phyloP scores from a whole-genome alignment of 2,329 filamentous ascomycete genomes.

The Fusarium cyanostomum region DNA sequence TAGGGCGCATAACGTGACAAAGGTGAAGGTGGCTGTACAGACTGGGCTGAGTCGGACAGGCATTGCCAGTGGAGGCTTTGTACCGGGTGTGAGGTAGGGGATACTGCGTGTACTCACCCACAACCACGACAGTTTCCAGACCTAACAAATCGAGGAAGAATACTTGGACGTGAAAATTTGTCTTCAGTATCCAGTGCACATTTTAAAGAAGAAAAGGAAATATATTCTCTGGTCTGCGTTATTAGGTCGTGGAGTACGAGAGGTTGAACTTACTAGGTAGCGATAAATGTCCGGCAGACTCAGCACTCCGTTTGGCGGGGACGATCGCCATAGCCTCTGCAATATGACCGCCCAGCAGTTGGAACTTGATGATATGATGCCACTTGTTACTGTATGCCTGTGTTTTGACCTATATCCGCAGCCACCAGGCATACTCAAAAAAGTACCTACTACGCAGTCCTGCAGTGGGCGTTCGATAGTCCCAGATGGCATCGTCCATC shows the following conservation, averaged over 20 bases:
- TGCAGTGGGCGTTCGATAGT: slow-evolving; percentile 7
- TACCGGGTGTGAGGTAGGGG: slow-evolving; percentile 17
- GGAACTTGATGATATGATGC: too few relatives aligned
- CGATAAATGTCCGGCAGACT: too few relatives aligned
- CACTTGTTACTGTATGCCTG: too few relatives aligned
- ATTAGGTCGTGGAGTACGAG: too few relatives aligned
- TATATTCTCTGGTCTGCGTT: too few relatives aligned
- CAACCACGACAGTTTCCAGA: too few relatives aligned
- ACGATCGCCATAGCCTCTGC: slow-evolving; percentile 1
- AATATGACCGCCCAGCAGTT: neutral
- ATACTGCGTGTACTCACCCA: neutral
- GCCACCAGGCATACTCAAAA: neutral
- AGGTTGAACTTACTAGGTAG: too few relatives aligned
- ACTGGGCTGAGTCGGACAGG: slow-evolving; percentile 29
- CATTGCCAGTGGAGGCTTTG: slow-evolving; percentile 12
- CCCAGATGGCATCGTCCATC: neutral
- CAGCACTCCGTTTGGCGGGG: too few relatives aligned
- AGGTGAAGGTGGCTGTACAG: slow-evolving; percentile 26
- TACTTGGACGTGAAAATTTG: too few relatives aligned
- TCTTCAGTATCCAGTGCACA: too few relatives aligned
- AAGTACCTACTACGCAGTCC: neutral
- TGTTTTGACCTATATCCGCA: neutral
- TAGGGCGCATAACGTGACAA: slow-evolving; percentile 19
- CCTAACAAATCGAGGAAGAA: too few relatives aligned
- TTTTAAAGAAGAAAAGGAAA: too few relatives aligned